These are phyloP conservation scores for Gyrodon lividus DNA, from an alignment of 768 basidiomycete genomes.

Conservation along the genomic window DNA sequence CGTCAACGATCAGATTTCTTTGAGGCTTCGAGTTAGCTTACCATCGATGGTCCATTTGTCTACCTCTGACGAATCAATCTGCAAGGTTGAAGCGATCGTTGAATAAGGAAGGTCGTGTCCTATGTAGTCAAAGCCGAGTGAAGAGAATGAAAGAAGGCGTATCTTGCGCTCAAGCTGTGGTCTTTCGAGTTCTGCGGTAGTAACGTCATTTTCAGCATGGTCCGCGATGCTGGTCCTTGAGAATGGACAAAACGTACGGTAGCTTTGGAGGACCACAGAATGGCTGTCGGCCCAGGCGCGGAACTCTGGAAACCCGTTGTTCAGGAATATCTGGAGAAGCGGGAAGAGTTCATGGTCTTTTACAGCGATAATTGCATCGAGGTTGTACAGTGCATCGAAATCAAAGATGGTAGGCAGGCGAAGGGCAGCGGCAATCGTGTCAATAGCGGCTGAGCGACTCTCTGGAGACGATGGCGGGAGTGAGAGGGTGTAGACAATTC, in stretches of 20 bases:
- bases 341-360: conserved; percentile 72
- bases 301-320: conserved; percentile 60
- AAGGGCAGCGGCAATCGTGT: conserved; percentile 63
- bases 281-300: conserved; percentile 57
- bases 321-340: conserved; percentile 75
- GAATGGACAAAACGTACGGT: conserved; percentile 44
- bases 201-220: not conserved
- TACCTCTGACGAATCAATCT: conserved; percentile 63
- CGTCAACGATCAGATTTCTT: not conserved
- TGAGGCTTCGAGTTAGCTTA: conserved; percentile 30
- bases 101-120: conserved; percentile 73
- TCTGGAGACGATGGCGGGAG: conserved; percentile 54
- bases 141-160: conserved; percentile 70
- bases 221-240: not conserved
- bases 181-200: conserved; percentile 49
- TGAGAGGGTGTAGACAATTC: conserved; percentile 58
- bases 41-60: conserved; percentile 90
- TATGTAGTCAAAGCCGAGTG: conserved; percentile 74
- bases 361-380: conserved; percentile 64
- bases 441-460: conserved; percentile 53
- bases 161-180: conserved; percentile 74
- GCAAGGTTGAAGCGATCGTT: conserved; percentile 63
- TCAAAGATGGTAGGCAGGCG: conserved; percentile 70
- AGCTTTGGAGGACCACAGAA: conserved; percentile 47
- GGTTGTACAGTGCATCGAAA: conserved; percentile 76